phyloP scores from a whole-genome alignment of 1,284 basidiomycete genomes.

The Cystobasidium pallidum region DNA sequence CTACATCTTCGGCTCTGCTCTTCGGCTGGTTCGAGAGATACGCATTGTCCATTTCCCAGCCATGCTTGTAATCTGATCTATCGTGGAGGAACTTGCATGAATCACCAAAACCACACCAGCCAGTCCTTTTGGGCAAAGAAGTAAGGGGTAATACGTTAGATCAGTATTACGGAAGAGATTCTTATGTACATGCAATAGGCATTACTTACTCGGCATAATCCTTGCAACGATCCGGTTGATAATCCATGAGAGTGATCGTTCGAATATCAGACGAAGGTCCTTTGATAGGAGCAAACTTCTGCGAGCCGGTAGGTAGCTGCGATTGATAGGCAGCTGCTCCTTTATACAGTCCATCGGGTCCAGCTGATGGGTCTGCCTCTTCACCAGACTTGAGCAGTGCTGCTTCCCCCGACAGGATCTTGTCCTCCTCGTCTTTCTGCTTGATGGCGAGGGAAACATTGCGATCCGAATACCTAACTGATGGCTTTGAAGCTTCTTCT shows the following conservation, averaged over 20 bases:
- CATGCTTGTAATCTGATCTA: constrained; percentile 78
- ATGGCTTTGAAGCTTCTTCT: constrained; percentile 15
- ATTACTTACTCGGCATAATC: constrained; percentile 79
- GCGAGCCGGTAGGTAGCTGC: constrained; percentile 59
- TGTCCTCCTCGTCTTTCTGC: constrained; percentile 29
- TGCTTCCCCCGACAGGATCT: constrained; percentile 36
- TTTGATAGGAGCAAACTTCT: constrained; percentile 51
- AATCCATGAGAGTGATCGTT: constrained; percentile 93
- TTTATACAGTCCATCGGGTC: constrained; percentile 83
- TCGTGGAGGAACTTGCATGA: constrained; percentile 71
- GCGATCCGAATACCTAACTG: constrained; percentile 19
- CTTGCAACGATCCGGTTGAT: constrained; percentile 98
- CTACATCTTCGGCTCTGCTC: constrained; percentile 55
- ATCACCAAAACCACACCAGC: constrained; percentile 98
- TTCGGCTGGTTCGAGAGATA: constrained; percentile 54
- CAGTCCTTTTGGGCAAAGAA: constrained; percentile 67
- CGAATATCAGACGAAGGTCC: constrained; percentile 73
- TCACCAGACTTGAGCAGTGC: constrained; percentile 40
- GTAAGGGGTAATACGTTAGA: constrained; percentile 5
- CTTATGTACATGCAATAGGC: not conserved
- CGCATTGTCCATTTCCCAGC: constrained; percentile 88
- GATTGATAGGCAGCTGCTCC: constrained; percentile 80
- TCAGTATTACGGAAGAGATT: constrained; percentile 5
- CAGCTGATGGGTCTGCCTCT: not conserved
- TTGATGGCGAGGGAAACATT: constrained; percentile 13